phyloP scores from a whole-genome alignment of 345 rosid species.

The thale cress (Arabidopsis thaliana) region TAIR10.1 NC_003070.9:11856501-11857000 shows the following conservation, averaged over 20 bases:
- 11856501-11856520: slow-evolving; percentile 29
- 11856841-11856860: neutral
- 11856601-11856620: slow-evolving; percentile 32
- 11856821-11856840: slow-evolving; percentile 22
- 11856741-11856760: slow-evolving; percentile 14
- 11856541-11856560: slow-evolving; percentile 24
- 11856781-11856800: slow-evolving; percentile 34
- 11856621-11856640: slow-evolving; percentile 16
- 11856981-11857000: neutral
- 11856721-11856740: neutral
- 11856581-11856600: slow-evolving; percentile 6
- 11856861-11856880: neutral
- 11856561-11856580: slow-evolving; percentile 31
- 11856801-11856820: slow-evolving; percentile 38
- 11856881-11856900: neutral
- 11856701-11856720: slow-evolving; percentile 26
- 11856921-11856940: neutral
- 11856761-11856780: slow-evolving; percentile 25
- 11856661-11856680: slow-evolving; percentile 1
- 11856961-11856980: neutral
- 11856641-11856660: slow-evolving; percentile 30
- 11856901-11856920: neutral
- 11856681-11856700: slow-evolving; percentile 24
- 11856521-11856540: neutral
- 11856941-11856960: neutral